A percentile compares a stretch with the other conserved stretches of the same genome.
Conservation (phyloP, 345 rosid species). For the Turritis glabra region DNA sequence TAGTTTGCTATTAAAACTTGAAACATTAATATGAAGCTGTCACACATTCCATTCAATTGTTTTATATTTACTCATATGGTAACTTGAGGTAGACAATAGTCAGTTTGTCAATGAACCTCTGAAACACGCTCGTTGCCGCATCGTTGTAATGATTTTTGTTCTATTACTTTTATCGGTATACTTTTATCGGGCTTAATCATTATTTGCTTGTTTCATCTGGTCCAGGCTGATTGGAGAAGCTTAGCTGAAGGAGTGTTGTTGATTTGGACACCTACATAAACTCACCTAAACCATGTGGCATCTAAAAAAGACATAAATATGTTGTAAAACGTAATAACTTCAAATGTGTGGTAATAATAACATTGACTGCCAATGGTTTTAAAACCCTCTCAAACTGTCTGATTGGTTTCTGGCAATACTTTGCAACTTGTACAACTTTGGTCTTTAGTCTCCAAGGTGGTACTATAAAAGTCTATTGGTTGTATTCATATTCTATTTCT, state of each 20-base stretch:
- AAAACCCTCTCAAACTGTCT: neutral
- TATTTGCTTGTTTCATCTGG: neutral
- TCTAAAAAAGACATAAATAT: neutral
- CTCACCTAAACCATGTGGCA: neutral
- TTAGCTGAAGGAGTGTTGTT: slow-evolving; percentile 11
- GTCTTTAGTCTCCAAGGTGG: neutral
- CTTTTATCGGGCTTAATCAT: neutral
- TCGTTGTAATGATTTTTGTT: neutral
- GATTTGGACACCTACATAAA: neutral
- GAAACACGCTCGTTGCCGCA: neutral
- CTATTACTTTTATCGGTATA: neutral
- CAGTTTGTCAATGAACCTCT: neutral
- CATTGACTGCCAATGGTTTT: neutral
- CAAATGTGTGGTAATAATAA: slow-evolving; percentile 17
- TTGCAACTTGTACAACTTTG: neutral
- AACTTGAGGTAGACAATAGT: neutral
- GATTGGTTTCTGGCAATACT: neutral
- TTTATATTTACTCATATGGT: neutral
- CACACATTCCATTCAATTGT: neutral
- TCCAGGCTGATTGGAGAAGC: slow-evolving; percentile 6
- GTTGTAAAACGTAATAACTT: neutral
- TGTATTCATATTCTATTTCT: neutral
- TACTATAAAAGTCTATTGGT: neutral
- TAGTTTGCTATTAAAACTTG: neutral
- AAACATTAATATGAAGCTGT: neutral